Conservation (phyloP, 768 basidiomycete genomes). For the Russula olivacea region DNA sequence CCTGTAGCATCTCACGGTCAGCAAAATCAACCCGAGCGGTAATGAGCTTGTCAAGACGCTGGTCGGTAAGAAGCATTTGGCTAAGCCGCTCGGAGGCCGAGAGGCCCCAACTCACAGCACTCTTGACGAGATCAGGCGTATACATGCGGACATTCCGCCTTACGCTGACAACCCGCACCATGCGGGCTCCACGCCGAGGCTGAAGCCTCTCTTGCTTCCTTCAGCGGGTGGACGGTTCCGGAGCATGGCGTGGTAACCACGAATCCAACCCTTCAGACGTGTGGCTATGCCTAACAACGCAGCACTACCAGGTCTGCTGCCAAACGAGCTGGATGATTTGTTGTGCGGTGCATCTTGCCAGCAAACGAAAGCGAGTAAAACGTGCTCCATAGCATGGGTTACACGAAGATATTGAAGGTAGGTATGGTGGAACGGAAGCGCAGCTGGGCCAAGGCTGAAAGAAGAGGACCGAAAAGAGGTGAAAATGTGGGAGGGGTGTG, state of each 20-base stretch:
- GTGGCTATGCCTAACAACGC: slow-evolving; percentile 63
- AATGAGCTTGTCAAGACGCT: too few relatives aligned
- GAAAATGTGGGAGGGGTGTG: slow-evolving; percentile 89
- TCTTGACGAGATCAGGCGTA: slow-evolving; percentile 75
- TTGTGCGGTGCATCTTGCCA: slow-evolving; percentile 53
- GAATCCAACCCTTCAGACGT: slow-evolving; percentile 87
- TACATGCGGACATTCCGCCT: slow-evolving; percentile 84
- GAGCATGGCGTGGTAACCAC: slow-evolving; percentile 80
- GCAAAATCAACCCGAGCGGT: too few relatives aligned
- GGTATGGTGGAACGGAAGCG: too few relatives aligned
- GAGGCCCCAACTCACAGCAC: slow-evolving; percentile 46
- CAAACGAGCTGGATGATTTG: slow-evolving; percentile 29
- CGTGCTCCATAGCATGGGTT: too few relatives aligned
- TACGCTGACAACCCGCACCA: slow-evolving; percentile 71
- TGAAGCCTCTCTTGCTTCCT: slow-evolving; percentile 48
- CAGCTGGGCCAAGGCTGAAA: too few relatives aligned
- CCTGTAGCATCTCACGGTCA: too few relatives aligned
- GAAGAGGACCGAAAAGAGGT: too few relatives aligned
- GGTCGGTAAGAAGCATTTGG: too few relatives aligned
- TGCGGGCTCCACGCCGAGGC: slow-evolving; percentile 69
- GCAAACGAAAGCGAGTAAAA: too few relatives aligned
- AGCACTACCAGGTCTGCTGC: slow-evolving; percentile 45
- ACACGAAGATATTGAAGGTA: too few relatives aligned
- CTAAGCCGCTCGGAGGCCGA: slow-evolving; percentile 30
- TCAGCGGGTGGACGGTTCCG: slow-evolving; percentile 40